Conservation (phyloP, 1,284 basidiomycete genomes). For the Sanghuangporus baumii region DNA sequence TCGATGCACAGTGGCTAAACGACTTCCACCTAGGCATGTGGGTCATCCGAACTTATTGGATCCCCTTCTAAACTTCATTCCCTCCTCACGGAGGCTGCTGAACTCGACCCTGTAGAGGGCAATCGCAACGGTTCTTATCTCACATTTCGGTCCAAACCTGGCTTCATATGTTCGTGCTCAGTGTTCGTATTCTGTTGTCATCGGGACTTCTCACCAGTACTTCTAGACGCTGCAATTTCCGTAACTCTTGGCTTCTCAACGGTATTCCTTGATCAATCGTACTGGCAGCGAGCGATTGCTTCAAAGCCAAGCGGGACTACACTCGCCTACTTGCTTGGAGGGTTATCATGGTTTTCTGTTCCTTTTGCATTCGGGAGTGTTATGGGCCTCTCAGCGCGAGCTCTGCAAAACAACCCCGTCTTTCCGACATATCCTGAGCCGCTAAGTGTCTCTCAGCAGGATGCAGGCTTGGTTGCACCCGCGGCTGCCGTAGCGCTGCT, state of each 20-base stretch:
- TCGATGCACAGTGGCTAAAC: neutral
- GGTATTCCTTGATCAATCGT: conserved; percentile 31
- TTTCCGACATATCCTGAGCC: conserved; percentile 51
- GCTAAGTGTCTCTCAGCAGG: conserved; percentile 41
- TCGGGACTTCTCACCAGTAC: neutral
- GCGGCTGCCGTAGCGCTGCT: conserved; percentile 47
- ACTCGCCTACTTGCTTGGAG: conserved; percentile 42
- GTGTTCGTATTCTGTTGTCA: neutral
- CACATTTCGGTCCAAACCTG: conserved; percentile 55
- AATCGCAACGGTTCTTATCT: conserved; percentile 69
- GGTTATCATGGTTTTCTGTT: conserved; percentile 57
- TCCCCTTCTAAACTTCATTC: conserved; percentile 52
- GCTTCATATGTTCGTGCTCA: conserved; percentile 41
- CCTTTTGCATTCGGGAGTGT: conserved; percentile 55
- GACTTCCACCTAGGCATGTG: conserved; percentile 22
- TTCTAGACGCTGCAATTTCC: conserved; percentile 14
- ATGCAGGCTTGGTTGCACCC: conserved; percentile 48
- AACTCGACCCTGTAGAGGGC: conserved; percentile 47
- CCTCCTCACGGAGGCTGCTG: conserved; percentile 48
- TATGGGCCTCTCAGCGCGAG: conserved; percentile 50
- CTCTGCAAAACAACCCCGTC: conserved; percentile 39
- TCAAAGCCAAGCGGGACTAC: conserved; percentile 22
- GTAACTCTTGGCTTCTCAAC: conserved; percentile 11
- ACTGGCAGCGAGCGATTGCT: conserved; percentile 27
- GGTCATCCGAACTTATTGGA: conserved; percentile 56